Conservation (phyloP, 2,329 filamentous ascomycete species). For the Pseudohalonectria lignicola region DNA sequence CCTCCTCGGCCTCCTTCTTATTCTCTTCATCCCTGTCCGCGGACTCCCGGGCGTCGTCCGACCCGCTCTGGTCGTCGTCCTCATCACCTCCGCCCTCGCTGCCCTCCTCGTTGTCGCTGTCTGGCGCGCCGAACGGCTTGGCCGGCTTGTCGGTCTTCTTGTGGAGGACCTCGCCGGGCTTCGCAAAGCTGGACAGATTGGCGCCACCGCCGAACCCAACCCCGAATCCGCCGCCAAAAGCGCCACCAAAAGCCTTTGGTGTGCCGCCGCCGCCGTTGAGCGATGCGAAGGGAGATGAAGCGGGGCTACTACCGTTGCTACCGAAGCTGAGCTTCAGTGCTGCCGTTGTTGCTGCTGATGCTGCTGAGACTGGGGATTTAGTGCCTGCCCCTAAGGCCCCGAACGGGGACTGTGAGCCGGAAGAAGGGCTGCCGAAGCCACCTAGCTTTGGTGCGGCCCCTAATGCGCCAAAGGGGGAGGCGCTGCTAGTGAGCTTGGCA, state of each 20-base stretch:
- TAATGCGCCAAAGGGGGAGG: constrained; percentile 54
- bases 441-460: constrained; percentile 32
- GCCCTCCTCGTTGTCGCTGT: constrained; percentile 47
- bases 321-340: constrained; percentile 40
- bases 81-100: constrained; percentile 30
- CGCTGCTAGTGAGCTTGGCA: constrained; percentile 50
- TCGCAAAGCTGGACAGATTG: constrained; percentile 59
- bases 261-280: constrained; percentile 23
- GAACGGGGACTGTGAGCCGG: constrained; percentile 26
- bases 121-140: constrained; percentile 69
- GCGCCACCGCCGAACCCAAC: constrained; percentile 16
- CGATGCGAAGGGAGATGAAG: constrained; percentile 35
- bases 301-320: constrained; percentile 14
- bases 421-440: constrained; percentile 36
- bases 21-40: constrained; percentile 22
- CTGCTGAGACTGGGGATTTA: constrained; percentile 9
- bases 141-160: constrained; percentile 43
- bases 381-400: constrained; percentile 18
- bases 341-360: constrained; percentile 15
- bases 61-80: constrained; percentile 25
- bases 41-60: constrained; percentile 37
- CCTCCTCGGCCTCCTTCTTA: constrained; percentile 36
- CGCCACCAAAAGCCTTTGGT: constrained; percentile 37
- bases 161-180: constrained; percentile 40
- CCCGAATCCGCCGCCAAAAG: constrained; percentile 29